A percentile compares a stretch with the other conserved stretches of the same genome.
phyloP scores from a whole-genome alignment of 768 basidiomycete species.

The Dioszegia crocea region DNA sequence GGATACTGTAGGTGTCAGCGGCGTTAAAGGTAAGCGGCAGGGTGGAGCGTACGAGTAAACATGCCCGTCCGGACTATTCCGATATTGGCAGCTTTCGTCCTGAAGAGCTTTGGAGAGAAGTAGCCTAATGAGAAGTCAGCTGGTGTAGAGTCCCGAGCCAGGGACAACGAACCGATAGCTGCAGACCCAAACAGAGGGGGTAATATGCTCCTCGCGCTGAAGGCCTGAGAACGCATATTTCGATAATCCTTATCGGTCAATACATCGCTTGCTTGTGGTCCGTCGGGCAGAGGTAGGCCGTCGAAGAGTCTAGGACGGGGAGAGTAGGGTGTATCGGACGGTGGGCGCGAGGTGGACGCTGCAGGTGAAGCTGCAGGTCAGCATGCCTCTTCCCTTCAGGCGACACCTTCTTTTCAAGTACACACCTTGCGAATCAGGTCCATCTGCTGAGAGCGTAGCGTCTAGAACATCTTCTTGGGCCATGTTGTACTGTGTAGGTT shows the following conservation, averaged over 20 bases:
- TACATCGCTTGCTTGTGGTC: constrained; percentile 10
- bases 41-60: background rate
- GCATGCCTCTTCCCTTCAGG: background rate
- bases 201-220: constrained; percentile 10
- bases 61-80: constrained; percentile 4
- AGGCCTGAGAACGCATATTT: constrained; percentile 3
- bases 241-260: constrained; percentile 12
- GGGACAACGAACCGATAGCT: background rate
- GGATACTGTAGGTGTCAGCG: background rate
- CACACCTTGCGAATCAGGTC: too few species aligned
- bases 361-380: background rate
- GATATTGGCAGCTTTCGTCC: constrained; percentile 4
- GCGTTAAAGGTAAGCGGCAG: background rate
- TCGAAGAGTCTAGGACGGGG: constrained; percentile 11
- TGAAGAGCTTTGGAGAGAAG: constrained; percentile 1
- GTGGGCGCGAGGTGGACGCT: background rate
- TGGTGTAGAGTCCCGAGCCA: background rate
- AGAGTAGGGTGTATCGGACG: constrained; percentile 7
- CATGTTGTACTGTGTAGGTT: background rate
- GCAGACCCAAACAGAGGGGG: constrained; percentile 1
- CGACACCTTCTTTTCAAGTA: too few species aligned
- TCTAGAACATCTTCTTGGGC: background rate
- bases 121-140: background rate
- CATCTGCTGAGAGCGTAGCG: background rate
- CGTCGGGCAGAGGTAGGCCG: background rate